Evolutionary conservation across 176 grass and related monocot genomes (phyloP).

Genomic region (Musa schizocarpa): DNA sequence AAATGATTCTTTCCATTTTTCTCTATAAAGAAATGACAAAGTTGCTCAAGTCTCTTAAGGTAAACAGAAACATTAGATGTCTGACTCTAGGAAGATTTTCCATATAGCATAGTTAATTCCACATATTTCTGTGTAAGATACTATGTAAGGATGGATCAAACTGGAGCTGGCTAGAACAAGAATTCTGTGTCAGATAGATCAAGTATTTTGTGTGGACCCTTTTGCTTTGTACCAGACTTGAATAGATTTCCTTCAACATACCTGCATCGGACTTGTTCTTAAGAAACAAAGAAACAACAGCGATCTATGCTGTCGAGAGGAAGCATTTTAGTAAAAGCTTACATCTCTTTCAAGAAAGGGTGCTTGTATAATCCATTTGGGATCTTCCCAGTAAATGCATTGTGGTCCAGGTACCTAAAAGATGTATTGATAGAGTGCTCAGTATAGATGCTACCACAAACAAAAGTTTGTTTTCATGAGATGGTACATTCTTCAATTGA

Average conservation of each 20-base stretch:
- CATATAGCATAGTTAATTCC: background rate
- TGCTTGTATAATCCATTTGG: slow-evolving; percentile 87
- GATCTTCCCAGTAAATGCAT: slow-evolving; percentile 86
- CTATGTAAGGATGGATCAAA: background rate
- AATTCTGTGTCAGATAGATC: slow-evolving; percentile 68
- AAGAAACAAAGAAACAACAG: slow-evolving; percentile 14
- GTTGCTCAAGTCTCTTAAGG: background rate
- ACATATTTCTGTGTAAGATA: background rate
- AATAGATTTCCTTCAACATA: slow-evolving; percentile 87
- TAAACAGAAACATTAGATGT: background rate
- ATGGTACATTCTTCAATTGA: no score
- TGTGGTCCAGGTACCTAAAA: slow-evolving; percentile 72
- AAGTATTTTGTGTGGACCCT: slow-evolving; percentile 83
- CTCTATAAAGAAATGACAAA: background rate
- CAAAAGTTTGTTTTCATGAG: no score
- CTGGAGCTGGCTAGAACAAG: slow-evolving; percentile 31
- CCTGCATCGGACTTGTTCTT: slow-evolving; percentile 34
- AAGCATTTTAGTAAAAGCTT: slow-evolving; percentile 18
- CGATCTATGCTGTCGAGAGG: slow-evolving; percentile 2
- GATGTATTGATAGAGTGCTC: background rate
- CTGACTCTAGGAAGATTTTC: background rate
- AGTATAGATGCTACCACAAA: background rate
- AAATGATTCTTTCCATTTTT: no score
- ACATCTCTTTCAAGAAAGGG: slow-evolving; percentile 87
- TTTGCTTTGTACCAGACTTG: slow-evolving; percentile 65